Evolutionary conservation across 2,329 filamentous ascomycete species (phyloP).

Genomic region (Anisogramma anomala): DNA sequence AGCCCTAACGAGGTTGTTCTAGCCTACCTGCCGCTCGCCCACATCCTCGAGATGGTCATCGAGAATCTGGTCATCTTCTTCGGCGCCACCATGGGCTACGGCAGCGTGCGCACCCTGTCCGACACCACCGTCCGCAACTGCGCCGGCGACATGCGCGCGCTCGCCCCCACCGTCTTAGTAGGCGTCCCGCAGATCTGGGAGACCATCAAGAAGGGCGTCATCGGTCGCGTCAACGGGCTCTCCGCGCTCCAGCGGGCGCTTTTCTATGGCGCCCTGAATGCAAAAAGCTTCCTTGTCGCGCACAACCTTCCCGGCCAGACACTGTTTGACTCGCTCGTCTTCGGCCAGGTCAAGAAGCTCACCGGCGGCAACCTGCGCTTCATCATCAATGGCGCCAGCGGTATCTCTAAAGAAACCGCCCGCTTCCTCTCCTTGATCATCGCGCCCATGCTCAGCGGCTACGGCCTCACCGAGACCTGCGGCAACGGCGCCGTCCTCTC

Average conservation of each 20-base stretch:
- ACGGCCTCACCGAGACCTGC: slow-evolving; percentile 87
- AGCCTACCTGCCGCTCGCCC: slow-evolving; percentile 85
- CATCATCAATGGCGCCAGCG: slow-evolving; percentile 88
- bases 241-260: slow-evolving; percentile 61
- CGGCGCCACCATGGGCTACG: slow-evolving; percentile 88
- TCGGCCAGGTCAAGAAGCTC: slow-evolving; percentile 80
- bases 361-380: slow-evolving; percentile 83
- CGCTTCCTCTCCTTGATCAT: slow-evolving; percentile 86
- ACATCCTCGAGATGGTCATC: slow-evolving; percentile 93
- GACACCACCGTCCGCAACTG: slow-evolving; percentile 81
- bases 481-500: slow-evolving; percentile 75
- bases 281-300: slow-evolving; percentile 47
- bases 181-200: slow-evolving; percentile 97
- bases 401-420: slow-evolving; percentile 76
- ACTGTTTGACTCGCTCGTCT: slow-evolving; percentile 70
- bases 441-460: slow-evolving; percentile 87
- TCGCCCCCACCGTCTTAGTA: slow-evolving; percentile 78
- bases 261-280: slow-evolving; percentile 57
- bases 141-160: slow-evolving; percentile 84
- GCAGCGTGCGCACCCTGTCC: slow-evolving; percentile 77
- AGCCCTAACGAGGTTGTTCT: slow-evolving; percentile 68
- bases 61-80: slow-evolving; percentile 85
- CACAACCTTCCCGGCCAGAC: slow-evolving; percentile 53
- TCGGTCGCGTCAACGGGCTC: slow-evolving; percentile 62
- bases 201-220: slow-evolving; percentile 88